Percentiles rank a stretch among this genome's conserved stretches.
These are phyloP conservation scores for Kodamaea ohmeri DNA, from an alignment of 1,139 yeast species.

Conservation along the genomic window DNA sequence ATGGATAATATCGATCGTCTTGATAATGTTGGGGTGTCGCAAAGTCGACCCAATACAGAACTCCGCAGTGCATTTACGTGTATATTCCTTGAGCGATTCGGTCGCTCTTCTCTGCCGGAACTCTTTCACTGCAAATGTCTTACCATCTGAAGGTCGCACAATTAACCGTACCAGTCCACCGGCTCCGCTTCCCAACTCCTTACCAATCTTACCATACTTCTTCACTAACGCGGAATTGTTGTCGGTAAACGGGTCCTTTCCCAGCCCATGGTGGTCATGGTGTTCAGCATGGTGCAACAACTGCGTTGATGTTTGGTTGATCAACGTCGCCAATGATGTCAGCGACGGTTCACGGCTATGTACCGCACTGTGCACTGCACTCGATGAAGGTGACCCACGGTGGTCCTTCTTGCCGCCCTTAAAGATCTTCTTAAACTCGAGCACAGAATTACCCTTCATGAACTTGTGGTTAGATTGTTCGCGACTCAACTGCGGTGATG, in stretches of 20 bases:
- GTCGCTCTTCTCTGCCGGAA: constrained; percentile 82
- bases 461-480: constrained; percentile 23
- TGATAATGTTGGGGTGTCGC: constrained; percentile 90
- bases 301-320: constrained; percentile 46
- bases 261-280: constrained; percentile 20
- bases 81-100: constrained; percentile 85
- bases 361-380: constrained; percentile 12
- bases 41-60: constrained; percentile 95
- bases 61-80: constrained; percentile 95
- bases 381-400: constrained; percentile 4
- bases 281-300: constrained; percentile 40
- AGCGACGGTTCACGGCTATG: constrained; percentile 38
- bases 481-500: constrained; percentile 3
- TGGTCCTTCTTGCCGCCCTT: constrained; percentile 36
- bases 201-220: constrained; percentile 87
- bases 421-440: constrained; percentile 41
- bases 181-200: constrained; percentile 93
- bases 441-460: constrained; percentile 39
- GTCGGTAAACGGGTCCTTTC: constrained; percentile 45
- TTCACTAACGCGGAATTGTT: constrained; percentile 68
- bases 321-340: constrained; percentile 42
- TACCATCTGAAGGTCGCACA: constrained; percentile 74
- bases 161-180: constrained; percentile 94
- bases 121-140: constrained; percentile 94
- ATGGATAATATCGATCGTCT: constrained; percentile 87